Conservation (phyloP, 768 basidiomycete species). For the Lentinula detonsa region DNA sequence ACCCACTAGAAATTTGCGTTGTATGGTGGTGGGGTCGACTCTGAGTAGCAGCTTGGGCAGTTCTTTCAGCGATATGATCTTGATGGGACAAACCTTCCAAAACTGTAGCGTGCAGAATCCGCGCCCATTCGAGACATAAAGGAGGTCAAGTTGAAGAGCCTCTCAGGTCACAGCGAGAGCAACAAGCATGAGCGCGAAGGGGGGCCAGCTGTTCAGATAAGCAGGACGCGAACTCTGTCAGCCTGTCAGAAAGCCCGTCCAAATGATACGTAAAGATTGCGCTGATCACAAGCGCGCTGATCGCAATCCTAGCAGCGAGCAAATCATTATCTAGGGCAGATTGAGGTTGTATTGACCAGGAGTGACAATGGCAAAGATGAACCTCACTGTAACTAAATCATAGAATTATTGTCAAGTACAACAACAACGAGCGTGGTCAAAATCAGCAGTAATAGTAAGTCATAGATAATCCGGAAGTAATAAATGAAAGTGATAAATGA, state of each 20-base stretch:
- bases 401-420: background rate
- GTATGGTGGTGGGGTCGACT: constrained; percentile 70
- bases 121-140: background rate
- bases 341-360: no score
- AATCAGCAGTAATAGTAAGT: background rate
- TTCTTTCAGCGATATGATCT: background rate
- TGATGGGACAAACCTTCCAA: background rate
- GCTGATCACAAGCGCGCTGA: background rate
- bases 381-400: background rate
- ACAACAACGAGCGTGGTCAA: constrained; percentile 2
- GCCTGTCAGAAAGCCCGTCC: background rate
- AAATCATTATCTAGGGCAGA: no score
- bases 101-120: background rate
- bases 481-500: constrained; percentile 9
- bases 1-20: constrained; percentile 78
- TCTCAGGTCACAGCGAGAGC: background rate
- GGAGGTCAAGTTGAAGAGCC: background rate
- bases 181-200: background rate
- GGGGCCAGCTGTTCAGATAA: background rate
- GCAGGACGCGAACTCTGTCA: background rate
- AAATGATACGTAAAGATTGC: background rate
- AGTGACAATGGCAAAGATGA: no score
- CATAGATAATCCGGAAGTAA: background rate
- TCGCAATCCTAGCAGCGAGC: no score
- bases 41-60: constrained; percentile 18